phyloP scores from a whole-genome alignment of 2,329 filamentous ascomycete genomes.

The Hirsutella minnesotensis region DNA sequence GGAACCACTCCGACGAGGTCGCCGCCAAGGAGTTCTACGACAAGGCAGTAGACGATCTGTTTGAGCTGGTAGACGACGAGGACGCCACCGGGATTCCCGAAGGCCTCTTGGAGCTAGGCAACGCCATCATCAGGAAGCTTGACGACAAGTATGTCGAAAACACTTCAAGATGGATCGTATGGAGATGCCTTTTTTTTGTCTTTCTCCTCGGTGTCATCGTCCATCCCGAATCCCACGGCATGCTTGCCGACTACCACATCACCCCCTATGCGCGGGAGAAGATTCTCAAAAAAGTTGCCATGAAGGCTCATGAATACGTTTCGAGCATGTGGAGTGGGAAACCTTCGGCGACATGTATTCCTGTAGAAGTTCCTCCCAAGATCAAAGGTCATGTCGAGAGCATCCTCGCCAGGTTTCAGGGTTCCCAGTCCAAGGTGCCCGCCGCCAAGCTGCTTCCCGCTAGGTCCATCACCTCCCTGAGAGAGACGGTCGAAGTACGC shows the following conservation, averaged over 20 bases:
- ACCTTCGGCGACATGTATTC: constrained; percentile 38
- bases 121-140: constrained; percentile 69
- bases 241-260: constrained; percentile 84
- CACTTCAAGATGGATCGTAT: constrained; percentile 74
- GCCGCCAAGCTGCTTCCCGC: constrained; percentile 54
- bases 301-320: constrained; percentile 67
- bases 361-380: constrained; percentile 40
- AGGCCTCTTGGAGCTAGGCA: constrained; percentile 72
- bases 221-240: constrained; percentile 70
- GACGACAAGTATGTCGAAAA: constrained; percentile 59
- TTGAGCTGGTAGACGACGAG: constrained; percentile 76
- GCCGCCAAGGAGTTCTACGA: constrained; percentile 84
- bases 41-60: constrained; percentile 66
- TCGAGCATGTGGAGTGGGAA: constrained; percentile 66
- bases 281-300: constrained; percentile 67
- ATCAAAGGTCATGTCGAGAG: constrained; percentile 60
- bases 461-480: constrained; percentile 57
- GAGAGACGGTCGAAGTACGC: constrained; percentile 68
- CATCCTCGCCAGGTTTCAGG: constrained; percentile 53
- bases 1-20: constrained; percentile 68
- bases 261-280: constrained; percentile 82
- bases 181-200: constrained; percentile 83
- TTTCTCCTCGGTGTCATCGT: constrained; percentile 77
- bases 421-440: constrained; percentile 34
- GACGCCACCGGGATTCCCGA: constrained; percentile 77